A percentile compares a stretch with the other conserved stretches of the same genome.
phyloP scores from a whole-genome alignment of 768 basidiomycete species.

The Lactarius evosmus region DNA sequence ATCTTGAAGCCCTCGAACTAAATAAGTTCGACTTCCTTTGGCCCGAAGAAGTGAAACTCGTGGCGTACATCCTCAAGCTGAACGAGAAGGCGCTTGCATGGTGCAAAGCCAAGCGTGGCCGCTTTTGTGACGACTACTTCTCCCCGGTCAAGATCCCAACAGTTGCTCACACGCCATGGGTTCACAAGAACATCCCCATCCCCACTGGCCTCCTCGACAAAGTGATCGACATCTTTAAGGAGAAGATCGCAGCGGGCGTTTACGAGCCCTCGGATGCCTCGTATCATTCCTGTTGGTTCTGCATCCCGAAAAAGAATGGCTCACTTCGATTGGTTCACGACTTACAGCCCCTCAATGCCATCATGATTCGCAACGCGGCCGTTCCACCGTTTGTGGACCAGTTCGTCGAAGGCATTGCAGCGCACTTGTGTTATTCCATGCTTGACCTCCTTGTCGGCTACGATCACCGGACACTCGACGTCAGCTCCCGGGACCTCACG shows the following conservation, averaged over 20 bases:
- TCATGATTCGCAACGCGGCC: slow-evolving; percentile 27
- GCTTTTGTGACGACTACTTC: neutral
- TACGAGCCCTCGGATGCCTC: slow-evolving; percentile 28
- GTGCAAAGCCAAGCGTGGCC: too few species aligned
- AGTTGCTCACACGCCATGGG: neutral
- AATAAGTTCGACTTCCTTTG: neutral
- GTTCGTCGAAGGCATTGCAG: slow-evolving; percentile 34
- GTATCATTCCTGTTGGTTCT: neutral
- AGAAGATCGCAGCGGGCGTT: slow-evolving; percentile 28
- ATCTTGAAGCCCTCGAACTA: neutral
- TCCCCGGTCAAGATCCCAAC: neutral
- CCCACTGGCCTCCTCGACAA: too few species aligned
- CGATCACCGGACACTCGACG: neutral
- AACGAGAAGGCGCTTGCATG: too few species aligned
- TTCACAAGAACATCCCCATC: too few species aligned
- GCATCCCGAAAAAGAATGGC: neutral
- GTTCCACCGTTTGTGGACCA: slow-evolving; percentile 13
- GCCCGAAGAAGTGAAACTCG: too few species aligned
- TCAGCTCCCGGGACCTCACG: neutral
- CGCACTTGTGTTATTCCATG: neutral
- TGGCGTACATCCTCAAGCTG: too few species aligned
- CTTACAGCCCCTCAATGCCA: slow-evolving; percentile 31
- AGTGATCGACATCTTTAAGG: neutral
- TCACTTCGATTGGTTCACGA: slow-evolving; percentile 29
- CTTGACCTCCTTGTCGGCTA: neutral